A percentile compares a stretch with the other conserved stretches of the same genome.
These are phyloP conservation scores for Botrytis aclada DNA, from an alignment of 2,329 filamentous ascomycete genomes.

Conservation along the genomic window DNA sequence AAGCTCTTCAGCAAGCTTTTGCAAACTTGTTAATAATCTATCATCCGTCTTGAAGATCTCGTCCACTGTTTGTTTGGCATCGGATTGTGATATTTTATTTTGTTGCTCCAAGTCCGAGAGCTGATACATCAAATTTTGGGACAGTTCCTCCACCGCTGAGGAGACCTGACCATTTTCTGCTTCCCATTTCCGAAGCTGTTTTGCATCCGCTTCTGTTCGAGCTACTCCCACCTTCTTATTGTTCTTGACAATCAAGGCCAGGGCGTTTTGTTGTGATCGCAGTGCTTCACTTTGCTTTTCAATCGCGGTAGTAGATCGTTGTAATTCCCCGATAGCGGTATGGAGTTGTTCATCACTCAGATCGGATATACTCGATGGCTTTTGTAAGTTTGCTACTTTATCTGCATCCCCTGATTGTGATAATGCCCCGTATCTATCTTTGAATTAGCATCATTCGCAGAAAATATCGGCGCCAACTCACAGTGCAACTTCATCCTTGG, in stretches of 20 bases:
- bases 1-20: constrained; percentile 63
- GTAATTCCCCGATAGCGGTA: constrained; percentile 60
- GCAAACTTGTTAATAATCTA: constrained; percentile 60
- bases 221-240: constrained; percentile 39
- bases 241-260: constrained; percentile 51
- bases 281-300: constrained; percentile 61
- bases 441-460: constrained; percentile 16
- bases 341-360: constrained; percentile 59
- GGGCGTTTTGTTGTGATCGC: constrained; percentile 58
- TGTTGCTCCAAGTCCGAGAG: constrained; percentile 52
- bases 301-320: constrained; percentile 61
- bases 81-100: constrained; percentile 43
- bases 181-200: constrained; percentile 43
- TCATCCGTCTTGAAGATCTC: constrained; percentile 59
- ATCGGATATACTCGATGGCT: constrained; percentile 48
- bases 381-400: constrained; percentile 44
- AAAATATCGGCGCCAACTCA: constrained; percentile 35
- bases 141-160: constrained; percentile 48
- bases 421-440: constrained; percentile 49
- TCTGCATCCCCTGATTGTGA: constrained; percentile 49
- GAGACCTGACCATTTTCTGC: constrained; percentile 43
- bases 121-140: constrained; percentile 47
- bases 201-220: constrained; percentile 41
- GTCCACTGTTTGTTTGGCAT: constrained; percentile 49
- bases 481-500: constrained; percentile 52